Evolutionary conservation across 1,139 yeast species (phyloP).

Genomic region (Sugiyamaella grinbergsii): DNA sequence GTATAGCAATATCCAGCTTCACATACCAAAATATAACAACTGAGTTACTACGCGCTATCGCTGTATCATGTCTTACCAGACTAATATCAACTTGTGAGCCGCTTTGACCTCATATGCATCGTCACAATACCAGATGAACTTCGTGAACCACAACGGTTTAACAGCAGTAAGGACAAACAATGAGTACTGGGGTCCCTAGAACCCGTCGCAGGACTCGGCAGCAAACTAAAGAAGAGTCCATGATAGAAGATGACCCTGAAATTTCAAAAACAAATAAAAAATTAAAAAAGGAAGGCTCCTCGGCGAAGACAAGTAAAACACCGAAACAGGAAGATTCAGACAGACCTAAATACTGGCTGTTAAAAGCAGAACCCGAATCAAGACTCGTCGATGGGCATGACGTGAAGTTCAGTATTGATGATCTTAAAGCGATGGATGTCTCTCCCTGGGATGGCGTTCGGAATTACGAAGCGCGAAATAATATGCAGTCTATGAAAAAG

Average conservation of each 20-base stretch:
- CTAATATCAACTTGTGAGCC: too few species aligned
- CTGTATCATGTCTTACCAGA: too few species aligned
- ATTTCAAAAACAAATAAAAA: background rate
- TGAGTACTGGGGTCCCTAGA: background rate
- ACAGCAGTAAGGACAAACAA: background rate
- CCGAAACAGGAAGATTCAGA: too few species aligned
- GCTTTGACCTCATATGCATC: background rate
- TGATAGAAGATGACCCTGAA: background rate
- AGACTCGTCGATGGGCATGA: conserved; percentile 53
- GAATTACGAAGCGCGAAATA: conserved; percentile 56
- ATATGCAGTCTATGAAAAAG: conserved; percentile 49
- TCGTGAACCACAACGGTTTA: background rate
- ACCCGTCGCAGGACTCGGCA: conserved; percentile 12
- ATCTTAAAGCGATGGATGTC: conserved; percentile 43
- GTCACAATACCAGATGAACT: background rate
- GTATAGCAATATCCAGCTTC: too few species aligned
- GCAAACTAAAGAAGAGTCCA: background rate
- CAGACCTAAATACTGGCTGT: conserved; percentile 47
- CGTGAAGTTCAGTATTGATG: conserved; percentile 51
- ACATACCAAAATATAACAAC: too few species aligned
- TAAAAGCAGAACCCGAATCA: conserved; percentile 55
- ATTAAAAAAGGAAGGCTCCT: background rate
- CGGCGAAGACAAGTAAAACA: background rate
- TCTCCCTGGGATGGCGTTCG: conserved; percentile 62
- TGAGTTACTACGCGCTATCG: too few species aligned